phyloP scores from a whole-genome alignment of 2,329 filamentous ascomycete species.

The Metarhizium robertsii region DNA sequence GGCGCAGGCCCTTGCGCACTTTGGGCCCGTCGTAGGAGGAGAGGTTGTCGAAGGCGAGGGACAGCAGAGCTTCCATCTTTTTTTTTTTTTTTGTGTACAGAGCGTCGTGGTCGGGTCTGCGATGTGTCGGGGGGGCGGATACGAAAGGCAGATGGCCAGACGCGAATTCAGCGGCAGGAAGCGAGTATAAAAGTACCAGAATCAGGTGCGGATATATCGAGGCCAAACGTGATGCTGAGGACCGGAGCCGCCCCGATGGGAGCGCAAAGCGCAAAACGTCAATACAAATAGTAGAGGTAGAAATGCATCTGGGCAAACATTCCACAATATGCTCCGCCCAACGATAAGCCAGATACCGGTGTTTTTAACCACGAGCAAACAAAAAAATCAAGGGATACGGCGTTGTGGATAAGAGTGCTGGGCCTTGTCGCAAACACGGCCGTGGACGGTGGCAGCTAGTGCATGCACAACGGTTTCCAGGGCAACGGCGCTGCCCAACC shows the following conservation, averaged over 20 bases:
- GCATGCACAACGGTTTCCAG: slow-evolving; percentile 3
- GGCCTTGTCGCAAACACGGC: background rate
- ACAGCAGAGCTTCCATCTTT: slow-evolving; percentile 94
- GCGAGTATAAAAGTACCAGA: background rate
- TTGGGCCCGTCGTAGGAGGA: slow-evolving; percentile 85
- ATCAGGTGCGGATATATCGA: background rate
- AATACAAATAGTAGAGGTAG: slow-evolving; percentile 21
- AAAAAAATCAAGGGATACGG: background rate
- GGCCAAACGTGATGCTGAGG: background rate
- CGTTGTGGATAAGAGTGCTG: background rate
- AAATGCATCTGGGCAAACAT: slow-evolving; percentile 13
- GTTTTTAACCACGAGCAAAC: background rate
- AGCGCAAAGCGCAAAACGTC: slow-evolving; percentile 9
- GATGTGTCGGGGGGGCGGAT: background rate
- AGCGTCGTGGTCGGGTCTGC: background rate
- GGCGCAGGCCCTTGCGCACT: slow-evolving; percentile 85
- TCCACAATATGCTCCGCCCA: background rate
- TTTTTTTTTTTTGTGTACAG: too few species aligned
- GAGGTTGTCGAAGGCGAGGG: slow-evolving; percentile 91
- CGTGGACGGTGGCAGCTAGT: background rate
- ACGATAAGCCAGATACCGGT: background rate
- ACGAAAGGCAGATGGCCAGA: background rate
- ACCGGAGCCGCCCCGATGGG: background rate
- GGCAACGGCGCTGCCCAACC: slow-evolving; percentile 2
- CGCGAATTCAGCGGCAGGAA: too few species aligned